Evolutionary conservation across 106 monocot species (phyloP), one percentile per base, ranked within the genome.

Genomic region (Cymbidium sinense): DNA sequence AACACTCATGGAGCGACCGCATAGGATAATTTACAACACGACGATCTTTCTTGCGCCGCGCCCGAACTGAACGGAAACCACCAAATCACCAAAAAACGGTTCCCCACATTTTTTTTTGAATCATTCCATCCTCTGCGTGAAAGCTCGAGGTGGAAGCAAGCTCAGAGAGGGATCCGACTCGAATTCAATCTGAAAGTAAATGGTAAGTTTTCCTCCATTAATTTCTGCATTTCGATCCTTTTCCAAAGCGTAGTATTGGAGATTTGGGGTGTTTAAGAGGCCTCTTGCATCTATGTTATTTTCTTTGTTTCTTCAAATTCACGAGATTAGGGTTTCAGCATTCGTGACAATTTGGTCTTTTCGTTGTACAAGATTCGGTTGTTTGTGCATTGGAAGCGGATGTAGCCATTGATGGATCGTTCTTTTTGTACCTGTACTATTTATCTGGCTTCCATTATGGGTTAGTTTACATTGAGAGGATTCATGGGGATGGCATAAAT

Each of bases 161-260:
- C 67, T 33, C 2, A 65, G 11, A 65, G 30, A 65, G 30, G 11
- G 15, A 30, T 65, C 12, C 65, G 2, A 29, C 30, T 65, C 65
- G 65, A 65, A 65, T 65, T 30, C 65, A 13, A 65, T 65, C 67
- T 15, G 15, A 67, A 33, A 29, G 2, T 11, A 67, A 67, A 67
- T 67, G 67, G 67, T 67, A 67, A 67, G 23, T 67, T 67, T 13
- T 67, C 67, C 67, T 67, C 67, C 67, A 67, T 67, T 67, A 67
- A 31, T 67, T 33, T 67, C 33, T 31, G 2, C 13, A 4, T 33
- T 67, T 33, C 67, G 6, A 13, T 67, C 31, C 4, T 67, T 55
- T 67, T 30, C 10, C 33, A 31, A 67, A 33, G 30, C 67, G 15
- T 31, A 62, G 33, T 17, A 33, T 67, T 31, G 28, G 64, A 9